phyloP scores from a whole-genome alignment of 2,329 filamentous ascomycete genomes.

The Trichoderma sp. region DNA sequence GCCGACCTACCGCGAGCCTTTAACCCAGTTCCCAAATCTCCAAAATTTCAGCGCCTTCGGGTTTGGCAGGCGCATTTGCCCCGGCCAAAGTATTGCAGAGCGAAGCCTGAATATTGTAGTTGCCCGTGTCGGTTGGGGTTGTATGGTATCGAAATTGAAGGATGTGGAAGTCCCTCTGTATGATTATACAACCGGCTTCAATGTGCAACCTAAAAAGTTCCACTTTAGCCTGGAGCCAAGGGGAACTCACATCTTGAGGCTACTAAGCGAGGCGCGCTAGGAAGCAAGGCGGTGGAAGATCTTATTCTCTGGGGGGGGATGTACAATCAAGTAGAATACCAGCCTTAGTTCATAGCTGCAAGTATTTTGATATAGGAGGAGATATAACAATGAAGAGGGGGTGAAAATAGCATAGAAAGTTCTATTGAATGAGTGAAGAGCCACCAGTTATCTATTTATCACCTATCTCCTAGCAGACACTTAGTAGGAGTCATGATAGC shows the following conservation, averaged over 20 bases:
- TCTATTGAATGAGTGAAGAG: background rate
- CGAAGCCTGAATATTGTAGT: background rate
- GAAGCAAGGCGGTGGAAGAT: background rate
- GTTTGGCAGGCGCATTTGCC: slow-evolving; percentile 3
- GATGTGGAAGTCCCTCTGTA: background rate
- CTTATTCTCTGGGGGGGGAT: background rate
- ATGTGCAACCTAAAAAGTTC: background rate
- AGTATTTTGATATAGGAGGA: background rate
- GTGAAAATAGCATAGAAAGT: background rate
- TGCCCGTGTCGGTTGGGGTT: background rate
- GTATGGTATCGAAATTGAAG: background rate
- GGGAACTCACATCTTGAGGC: background rate
- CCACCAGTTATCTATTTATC: background rate
- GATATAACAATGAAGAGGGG: background rate
- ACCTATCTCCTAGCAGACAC: background rate
- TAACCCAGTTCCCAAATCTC: slow-evolving; percentile 61
- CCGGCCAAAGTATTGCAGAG: slow-evolving; percentile 3
- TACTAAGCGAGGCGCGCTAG: background rate
- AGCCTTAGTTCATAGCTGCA: too few species aligned
- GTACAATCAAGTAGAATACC: background rate
- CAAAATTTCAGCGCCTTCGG: slow-evolving; percentile 48
- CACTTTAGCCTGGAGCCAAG: background rate
- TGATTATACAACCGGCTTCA: background rate
- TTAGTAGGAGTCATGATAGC: background rate
- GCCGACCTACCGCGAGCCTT: slow-evolving; percentile 62